Base-by-base conservation (phyloP, 2,329 filamentous ascomycete genomes). In the Hypocrella siamensis region DNA sequence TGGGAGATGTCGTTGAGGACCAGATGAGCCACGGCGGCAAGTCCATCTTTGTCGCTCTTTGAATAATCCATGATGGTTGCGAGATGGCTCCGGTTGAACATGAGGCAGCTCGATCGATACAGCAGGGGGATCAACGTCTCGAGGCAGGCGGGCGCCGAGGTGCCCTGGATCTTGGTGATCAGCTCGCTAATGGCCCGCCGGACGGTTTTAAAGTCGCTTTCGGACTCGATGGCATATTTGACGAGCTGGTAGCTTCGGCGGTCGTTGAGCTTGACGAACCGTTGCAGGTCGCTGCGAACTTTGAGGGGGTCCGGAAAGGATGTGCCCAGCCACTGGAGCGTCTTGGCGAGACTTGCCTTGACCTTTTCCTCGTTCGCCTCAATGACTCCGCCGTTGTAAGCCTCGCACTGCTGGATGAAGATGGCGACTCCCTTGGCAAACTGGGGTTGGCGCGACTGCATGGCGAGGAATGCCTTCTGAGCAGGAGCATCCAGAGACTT, bases 41-140 rank as follows among this genome's bases (percentile, higher is more conserved):
- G 63, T 1, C 76, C 78, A 30, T 80, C 74, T 46, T 86, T 79
- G 47, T 94, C 79, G 8, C 75, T 86, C 45, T 84, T 78, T 9
- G 86, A 85, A 46, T 79, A 81, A 35, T 85, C 78, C 61, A 96
- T 82, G 39, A 96, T 88, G 1, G 83, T 76, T 3, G 86, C 75
- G 14, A 98, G 75, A 49, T 98, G 86, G 49, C 88, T 96, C 47
- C 82, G 77, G 58, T 94, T 98, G 60, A 92, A 94, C 41, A 93
- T 70, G 40, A 98, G 67, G 35, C 83, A 76, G 21, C 83, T 79
- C 33, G 78, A 78, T 27, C 84, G 75, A 49, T 93, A 93, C 4
- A 96, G 61, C 12, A 98, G 63, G 5, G 85, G 80, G 5, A 78
- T 70, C 17, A 98, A 52, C 0, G 84, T 92, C 22, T 93, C 83